phyloP scores from a whole-genome alignment of 148 eudicot species.

The Fagopyrum homotropicum region DNA sequence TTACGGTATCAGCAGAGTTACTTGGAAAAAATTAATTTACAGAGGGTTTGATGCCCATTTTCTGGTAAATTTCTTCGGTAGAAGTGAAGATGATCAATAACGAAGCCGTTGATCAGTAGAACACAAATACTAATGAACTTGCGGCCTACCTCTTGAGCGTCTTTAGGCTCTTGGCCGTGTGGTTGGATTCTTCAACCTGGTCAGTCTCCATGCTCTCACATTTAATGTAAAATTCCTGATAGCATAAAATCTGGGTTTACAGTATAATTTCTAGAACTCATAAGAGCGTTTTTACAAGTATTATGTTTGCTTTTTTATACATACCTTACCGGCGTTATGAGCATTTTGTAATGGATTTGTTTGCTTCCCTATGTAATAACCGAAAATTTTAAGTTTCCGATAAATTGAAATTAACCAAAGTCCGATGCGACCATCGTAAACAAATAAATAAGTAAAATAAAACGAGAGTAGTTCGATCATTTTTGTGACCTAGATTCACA shows the following conservation, averaged over 20 bases:
- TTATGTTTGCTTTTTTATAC: neutral
- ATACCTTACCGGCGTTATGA: conserved; percentile 45
- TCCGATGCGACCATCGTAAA: too few species aligned
- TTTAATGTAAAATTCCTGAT: conserved; percentile 35
- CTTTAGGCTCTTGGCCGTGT: conserved; percentile 59
- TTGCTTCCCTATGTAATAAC: conserved; percentile 76
- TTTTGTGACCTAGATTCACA: too few species aligned
- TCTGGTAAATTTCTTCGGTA: neutral
- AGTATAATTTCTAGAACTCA: neutral
- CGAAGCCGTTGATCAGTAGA: conserved; percentile 24
- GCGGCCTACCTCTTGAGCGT: conserved; percentile 33
- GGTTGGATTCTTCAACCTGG: conserved; percentile 32
- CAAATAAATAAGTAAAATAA: too few species aligned
- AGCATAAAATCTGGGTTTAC: neutral
- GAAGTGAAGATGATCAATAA: conserved; percentile 8
- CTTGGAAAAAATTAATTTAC: neutral
- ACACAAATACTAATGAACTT: conserved; percentile 19
- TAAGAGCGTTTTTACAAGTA: too few species aligned
- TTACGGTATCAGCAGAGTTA: neutral
- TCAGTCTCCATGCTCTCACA: conserved; percentile 1
- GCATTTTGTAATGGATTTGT: conserved; percentile 34
- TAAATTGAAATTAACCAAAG: too few species aligned
- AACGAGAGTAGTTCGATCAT: too few species aligned
- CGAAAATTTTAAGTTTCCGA: too few species aligned
- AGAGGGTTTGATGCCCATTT: conserved; percentile 6